Evolutionary conservation across 2,329 filamentous ascomycete species (phyloP), one percentile per base, ranked within the genome.

Genomic region (Fusarium penzigii): DNA sequence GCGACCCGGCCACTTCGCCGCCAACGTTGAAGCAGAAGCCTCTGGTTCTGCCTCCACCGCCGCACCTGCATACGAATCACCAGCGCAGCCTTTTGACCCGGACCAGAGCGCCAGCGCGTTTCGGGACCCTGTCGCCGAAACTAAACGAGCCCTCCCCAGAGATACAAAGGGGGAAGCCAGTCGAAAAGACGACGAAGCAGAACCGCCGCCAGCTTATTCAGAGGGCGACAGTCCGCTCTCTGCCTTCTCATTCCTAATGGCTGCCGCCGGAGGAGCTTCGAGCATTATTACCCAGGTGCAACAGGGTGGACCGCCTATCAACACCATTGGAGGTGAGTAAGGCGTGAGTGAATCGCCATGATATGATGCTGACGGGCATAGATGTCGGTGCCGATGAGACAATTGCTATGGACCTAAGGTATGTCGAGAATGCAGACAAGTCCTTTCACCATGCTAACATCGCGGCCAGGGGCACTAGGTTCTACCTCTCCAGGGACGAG

Each of bases 271-370:
- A 81, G 93, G 92, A 78, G 90, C 92, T 65, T 88, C 92, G 78
- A 97, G 94, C 84, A 96, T 99, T 71, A 96, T 99, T 77, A 99
- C 94, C 75, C 94, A 99, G 78, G 94, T 99, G 65, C 92, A 96
- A 71, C 94, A 99, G 75, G 89, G 89, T 61, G 92, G 89, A 46
- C 89, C 92, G 65, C 89, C 92, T 38, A 85, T 97, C 64, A 96
- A 94, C 73, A 89, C 90, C 49, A 80, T 97, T 55, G 91, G 90
- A 84, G 90, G 90, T 92, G 76, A 68, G 81, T 56, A 14, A 38
- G 11, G 29, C 20, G 4, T 17, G n/a, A 11, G 3, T 16, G 8
- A 13, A 8, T 5, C 11, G 25, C 9, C 8, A 7, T 20, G 50
- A 48, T 25, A 34, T 53, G 16, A 58, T 40, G 16, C 42, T 42